Evolutionary conservation across 495 filamentous ascomycete genomes (phyloP).

Genomic region (Neurospora intermedia): DNA sequence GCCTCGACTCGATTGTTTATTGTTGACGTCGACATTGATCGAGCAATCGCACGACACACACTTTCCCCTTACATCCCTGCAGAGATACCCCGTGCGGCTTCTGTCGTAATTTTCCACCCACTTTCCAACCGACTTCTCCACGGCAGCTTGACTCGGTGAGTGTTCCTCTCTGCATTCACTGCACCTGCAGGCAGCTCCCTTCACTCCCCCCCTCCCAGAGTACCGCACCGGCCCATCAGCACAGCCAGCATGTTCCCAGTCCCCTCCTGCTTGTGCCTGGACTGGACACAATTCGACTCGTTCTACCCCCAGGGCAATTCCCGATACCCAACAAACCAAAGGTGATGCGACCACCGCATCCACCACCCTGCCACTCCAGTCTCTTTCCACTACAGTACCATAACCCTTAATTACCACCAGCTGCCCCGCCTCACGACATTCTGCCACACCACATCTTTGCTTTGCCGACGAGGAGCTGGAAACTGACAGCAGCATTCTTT

Average conservation of each 20-base stretch:
- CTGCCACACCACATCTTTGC: neutral
- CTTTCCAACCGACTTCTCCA: neutral
- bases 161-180: neutral
- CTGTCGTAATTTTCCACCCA: neutral
- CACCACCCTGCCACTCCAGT: neutral
- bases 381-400: neutral
- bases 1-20: slow-evolving; percentile 3
- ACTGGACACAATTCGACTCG: neutral
- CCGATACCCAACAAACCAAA: neutral
- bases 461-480: neutral
- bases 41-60: neutral
- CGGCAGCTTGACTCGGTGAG: neutral
- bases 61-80: slow-evolving; percentile 11
- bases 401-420: neutral
- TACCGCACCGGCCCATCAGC: neutral
- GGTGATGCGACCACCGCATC: neutral
- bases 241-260: neutral
- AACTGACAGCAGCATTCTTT: neutral
- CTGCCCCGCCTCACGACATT: neutral
- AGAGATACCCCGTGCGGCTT: slow-evolving; percentile 8
- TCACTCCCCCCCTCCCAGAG: neutral
- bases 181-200: slow-evolving; percentile 2
- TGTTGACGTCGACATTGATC: neutral
- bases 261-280: neutral
- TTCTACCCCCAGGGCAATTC: neutral